A percentile compares a stretch with the other conserved stretches of the same genome.
phyloP scores from a whole-genome alignment of 2,329 filamentous ascomycete genomes.

The Fusarium sp. region DNA sequence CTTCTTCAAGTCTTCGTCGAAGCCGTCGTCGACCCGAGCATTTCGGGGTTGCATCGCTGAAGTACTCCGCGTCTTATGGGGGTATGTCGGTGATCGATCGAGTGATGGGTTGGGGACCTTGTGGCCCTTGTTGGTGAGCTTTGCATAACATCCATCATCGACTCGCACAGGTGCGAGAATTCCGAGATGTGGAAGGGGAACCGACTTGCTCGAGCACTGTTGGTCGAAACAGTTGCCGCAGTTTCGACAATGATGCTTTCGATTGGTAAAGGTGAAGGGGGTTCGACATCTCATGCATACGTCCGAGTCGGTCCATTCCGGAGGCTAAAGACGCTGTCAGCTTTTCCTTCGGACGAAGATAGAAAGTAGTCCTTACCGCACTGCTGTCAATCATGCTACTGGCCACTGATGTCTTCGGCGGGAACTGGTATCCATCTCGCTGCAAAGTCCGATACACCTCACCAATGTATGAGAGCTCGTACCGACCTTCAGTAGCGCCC shows the following conservation, averaged over 20 bases:
- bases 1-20: conserved; percentile 94
- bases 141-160: conserved; percentile 95
- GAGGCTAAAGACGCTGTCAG: conserved; percentile 72
- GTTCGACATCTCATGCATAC: conserved; percentile 99
- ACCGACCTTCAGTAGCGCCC: conserved; percentile 86
- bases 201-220: conserved; percentile 90
- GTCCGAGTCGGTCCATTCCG: conserved; percentile 97
- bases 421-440: conserved; percentile 89
- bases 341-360: not conserved
- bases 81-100: conserved; percentile 65
- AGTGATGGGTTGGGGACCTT: conserved; percentile 60
- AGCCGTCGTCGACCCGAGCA: conserved; percentile 89
- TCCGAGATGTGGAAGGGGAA: conserved; percentile 91
- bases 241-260: conserved; percentile 98
- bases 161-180: conserved; percentile 93
- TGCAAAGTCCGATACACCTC: conserved; percentile 89
- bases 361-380: conserved; percentile 74
- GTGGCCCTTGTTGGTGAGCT: conserved; percentile 80
- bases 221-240: conserved; percentile 98
- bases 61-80: conserved; percentile 76
- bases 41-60: conserved; percentile 88
- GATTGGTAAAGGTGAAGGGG: conserved; percentile 95
- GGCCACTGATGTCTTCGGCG: conserved; percentile 87
- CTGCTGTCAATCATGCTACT: conserved; percentile 98
- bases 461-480: conserved; percentile 87